Conservation (phyloP, 2,329 filamentous ascomycete species). For the Ascochyta rabiei region DNA sequence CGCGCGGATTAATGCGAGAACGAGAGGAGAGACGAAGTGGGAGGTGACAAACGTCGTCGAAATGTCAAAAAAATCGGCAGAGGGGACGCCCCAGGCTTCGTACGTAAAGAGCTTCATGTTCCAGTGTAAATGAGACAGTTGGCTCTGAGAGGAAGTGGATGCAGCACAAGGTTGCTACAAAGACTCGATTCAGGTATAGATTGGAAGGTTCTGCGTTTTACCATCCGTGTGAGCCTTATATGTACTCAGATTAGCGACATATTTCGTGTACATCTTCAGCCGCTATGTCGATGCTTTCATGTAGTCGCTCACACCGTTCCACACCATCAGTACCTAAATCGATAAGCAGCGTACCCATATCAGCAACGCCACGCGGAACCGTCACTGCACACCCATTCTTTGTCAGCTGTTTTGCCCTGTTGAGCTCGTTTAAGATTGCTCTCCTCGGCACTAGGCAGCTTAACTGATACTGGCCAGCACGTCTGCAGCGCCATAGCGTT, state of each 20-base stretch:
- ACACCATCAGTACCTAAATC: background rate
- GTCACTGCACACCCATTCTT: background rate
- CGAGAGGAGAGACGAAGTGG: slow-evolving; percentile 71
- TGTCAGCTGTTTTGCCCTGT: background rate
- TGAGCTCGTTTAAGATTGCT: background rate
- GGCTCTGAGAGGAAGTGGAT: background rate
- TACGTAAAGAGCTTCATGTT: slow-evolving; percentile 27
- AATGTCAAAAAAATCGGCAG: slow-evolving; percentile 46
- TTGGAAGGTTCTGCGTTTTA: background rate
- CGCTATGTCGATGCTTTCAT: background rate
- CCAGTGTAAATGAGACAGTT: background rate
- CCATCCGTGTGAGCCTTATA: background rate
- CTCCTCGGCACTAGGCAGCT: background rate
- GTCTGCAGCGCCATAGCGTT: slow-evolving; percentile 4
- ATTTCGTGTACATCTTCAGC: background rate
- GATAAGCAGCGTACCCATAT: background rate
- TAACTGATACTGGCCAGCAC: background rate
- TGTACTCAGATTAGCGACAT: slow-evolving; percentile 1
- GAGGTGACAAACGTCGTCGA: slow-evolving; percentile 75
- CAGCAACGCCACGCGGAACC: slow-evolving; percentile 4
- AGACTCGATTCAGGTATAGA: background rate
- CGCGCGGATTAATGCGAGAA: slow-evolving; percentile 63
- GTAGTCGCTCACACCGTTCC: background rate
- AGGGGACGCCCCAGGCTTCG: slow-evolving; percentile 27
- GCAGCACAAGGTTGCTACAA: background rate